Conservation (phyloP, 257 asterid genomes). For the Handroanthus guayacan region DNA sequence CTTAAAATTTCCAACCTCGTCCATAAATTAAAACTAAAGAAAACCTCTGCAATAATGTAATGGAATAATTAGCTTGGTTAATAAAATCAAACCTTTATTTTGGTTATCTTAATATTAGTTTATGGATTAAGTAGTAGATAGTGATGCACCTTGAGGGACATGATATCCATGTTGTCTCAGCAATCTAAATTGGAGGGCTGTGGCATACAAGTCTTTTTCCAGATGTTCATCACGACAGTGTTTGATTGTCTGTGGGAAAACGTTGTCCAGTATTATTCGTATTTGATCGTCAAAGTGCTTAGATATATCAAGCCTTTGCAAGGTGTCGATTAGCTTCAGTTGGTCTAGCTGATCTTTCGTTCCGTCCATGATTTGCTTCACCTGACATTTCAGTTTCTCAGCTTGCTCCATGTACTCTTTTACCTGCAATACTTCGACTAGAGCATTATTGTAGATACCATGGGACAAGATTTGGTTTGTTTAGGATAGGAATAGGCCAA, state of each 20-base stretch:
- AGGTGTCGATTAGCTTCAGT: background rate
- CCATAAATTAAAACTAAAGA: constrained; percentile 43
- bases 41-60: constrained; percentile 47
- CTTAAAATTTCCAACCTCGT: constrained; percentile 43
- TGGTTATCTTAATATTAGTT: background rate
- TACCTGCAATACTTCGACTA: constrained; percentile 34
- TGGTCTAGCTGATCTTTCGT: no score
- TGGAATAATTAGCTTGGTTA: background rate
- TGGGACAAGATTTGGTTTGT: no score
- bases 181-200: constrained; percentile 47
- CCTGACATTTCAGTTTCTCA: no score
- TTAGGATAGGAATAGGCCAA: no score
- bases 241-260: background rate
- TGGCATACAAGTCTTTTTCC: constrained; percentile 33
- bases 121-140: background rate
- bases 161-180: constrained; percentile 50
- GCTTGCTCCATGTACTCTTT: constrained; percentile 38
- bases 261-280: background rate
- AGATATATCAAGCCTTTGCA: constrained; percentile 58
- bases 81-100: background rate
- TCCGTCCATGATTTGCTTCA: no score
- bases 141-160: constrained; percentile 49
- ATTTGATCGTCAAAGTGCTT: constrained; percentile 46
- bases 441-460: no score
- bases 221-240: background rate